phyloP scores from a whole-genome alignment of 768 basidiomycete species.

The Pholiota conissans region DNA sequence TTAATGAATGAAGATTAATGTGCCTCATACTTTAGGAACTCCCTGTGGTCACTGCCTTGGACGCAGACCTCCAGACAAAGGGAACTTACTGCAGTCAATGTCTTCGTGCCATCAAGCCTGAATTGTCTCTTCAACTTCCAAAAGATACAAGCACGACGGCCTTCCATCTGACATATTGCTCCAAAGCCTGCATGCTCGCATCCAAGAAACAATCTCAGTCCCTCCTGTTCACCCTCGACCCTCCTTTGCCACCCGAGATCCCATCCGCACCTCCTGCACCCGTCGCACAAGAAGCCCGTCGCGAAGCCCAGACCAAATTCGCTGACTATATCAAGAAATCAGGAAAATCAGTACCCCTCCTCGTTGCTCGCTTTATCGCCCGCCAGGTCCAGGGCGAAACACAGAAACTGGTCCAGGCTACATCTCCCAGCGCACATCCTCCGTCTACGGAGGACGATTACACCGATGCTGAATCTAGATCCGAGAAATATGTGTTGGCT shows the following conservation, averaged over 20 bases:
- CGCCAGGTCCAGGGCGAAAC: slow-evolving; percentile 70
- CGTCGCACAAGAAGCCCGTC: slow-evolving; percentile 42
- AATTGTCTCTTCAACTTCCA: slow-evolving; percentile 42
- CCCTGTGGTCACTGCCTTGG: slow-evolving; percentile 70
- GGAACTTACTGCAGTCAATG: slow-evolving; percentile 77
- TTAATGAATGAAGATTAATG: not conserved
- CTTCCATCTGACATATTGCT: slow-evolving; percentile 69
- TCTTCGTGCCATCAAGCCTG: slow-evolving; percentile 55
- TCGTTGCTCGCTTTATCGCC: slow-evolving; percentile 72
- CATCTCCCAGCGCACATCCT: slow-evolving; percentile 17
- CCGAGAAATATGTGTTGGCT: slow-evolving; percentile 55
- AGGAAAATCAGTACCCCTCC: slow-evolving; percentile 42
- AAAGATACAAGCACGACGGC: slow-evolving; percentile 51
- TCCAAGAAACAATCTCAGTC: slow-evolving; percentile 62
- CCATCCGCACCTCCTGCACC: slow-evolving; percentile 25
- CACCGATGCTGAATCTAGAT: slow-evolving; percentile 45
- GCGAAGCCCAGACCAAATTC: slow-evolving; percentile 60
- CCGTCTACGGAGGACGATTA: slow-evolving; percentile 34
- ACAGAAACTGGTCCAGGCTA: slow-evolving; percentile 45
- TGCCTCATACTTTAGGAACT: slow-evolving; percentile 53
- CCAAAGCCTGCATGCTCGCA: slow-evolving; percentile 58
- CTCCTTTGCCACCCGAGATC: slow-evolving; percentile 54
- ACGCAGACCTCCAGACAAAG: slow-evolving; percentile 65
- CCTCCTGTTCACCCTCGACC: slow-evolving; percentile 70
- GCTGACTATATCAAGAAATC: slow-evolving; percentile 50